phyloP scores from a whole-genome alignment of 1,139 yeast genomes.

The Saccharomyces hybrid region DNA sequence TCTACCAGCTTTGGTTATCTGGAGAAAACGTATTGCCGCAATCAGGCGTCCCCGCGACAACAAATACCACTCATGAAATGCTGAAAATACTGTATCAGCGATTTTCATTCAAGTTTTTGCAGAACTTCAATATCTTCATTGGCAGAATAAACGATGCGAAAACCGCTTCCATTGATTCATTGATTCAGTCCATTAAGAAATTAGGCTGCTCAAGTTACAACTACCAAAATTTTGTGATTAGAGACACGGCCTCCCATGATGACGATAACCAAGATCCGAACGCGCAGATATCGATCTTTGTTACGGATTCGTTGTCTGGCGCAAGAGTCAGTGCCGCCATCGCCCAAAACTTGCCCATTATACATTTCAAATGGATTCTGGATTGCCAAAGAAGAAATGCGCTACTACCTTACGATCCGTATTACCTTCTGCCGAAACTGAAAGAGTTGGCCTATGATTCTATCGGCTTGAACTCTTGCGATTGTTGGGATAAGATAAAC shows the following conservation, averaged over 20 bases:
- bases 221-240: slow-evolving; percentile 19
- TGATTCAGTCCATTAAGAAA: slow-evolving; percentile 18
- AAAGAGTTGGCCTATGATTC: slow-evolving; percentile 17
- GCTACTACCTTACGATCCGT: slow-evolving; percentile 43
- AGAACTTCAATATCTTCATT: slow-evolving; percentile 24
- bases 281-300: slow-evolving; percentile 15
- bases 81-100: slow-evolving; percentile 15
- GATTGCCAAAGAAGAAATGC: slow-evolving; percentile 60
- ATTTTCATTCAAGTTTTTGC: slow-evolving; percentile 20
- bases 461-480: slow-evolving; percentile 45
- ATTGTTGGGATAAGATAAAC: slow-evolving; percentile 41
- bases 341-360: slow-evolving; percentile 38
- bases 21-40: slow-evolving; percentile 25
- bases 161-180: slow-evolving; percentile 9
- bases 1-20: slow-evolving; percentile 27
- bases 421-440: slow-evolving; percentile 36
- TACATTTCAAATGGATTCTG: slow-evolving; percentile 69
- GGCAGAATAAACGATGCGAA: slow-evolving; percentile 21
- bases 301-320: slow-evolving; percentile 25
- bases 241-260: slow-evolving; percentile 11
- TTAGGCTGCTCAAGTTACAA: slow-evolving; percentile 20
- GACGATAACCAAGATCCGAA: background rate
- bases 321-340: slow-evolving; percentile 27
- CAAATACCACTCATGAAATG: slow-evolving; percentile 12
- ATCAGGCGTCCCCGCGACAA: slow-evolving; percentile 5